phyloP scores from a whole-genome alignment of 2,329 filamentous ascomycete species.

The Fusarium tjaetaba region DNA sequence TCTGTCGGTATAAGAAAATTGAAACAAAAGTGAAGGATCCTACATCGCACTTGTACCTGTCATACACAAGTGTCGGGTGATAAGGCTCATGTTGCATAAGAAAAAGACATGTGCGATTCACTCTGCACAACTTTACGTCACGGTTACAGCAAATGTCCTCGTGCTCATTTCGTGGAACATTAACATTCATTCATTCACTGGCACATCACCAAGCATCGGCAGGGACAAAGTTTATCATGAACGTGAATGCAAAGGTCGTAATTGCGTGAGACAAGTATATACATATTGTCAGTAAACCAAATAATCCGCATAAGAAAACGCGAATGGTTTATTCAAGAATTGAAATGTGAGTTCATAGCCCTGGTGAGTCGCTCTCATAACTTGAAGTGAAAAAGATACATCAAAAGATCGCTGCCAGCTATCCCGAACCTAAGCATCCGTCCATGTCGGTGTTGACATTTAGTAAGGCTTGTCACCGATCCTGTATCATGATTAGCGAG shows the following conservation, averaged over 20 bases:
- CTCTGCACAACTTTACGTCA: background rate
- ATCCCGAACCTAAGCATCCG: constrained; percentile 5
- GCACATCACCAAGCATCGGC: background rate
- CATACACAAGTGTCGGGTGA: background rate
- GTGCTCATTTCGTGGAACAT: background rate
- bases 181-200: background rate
- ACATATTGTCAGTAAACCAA: constrained; percentile 17
- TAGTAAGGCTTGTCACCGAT: constrained; percentile 39
- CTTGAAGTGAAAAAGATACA: constrained; percentile 24
- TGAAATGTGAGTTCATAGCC: constrained; percentile 25
- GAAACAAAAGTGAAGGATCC: background rate
- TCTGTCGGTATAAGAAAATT: too few relatives aligned
- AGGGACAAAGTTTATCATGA: background rate
- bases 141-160: background rate
- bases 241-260: constrained; percentile 1
- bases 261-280: constrained; percentile 15
- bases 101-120: background rate
- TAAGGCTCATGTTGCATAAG: background rate
- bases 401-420: constrained; percentile 23
- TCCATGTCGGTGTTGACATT: background rate
- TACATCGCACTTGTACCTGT: background rate
- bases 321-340: constrained; percentile 26
- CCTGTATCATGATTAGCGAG: constrained; percentile 21
- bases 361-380: constrained; percentile 27
- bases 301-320: constrained; percentile 13